A percentile compares a stretch with the other conserved stretches of the same genome.
Conservation (phyloP, 2,329 filamentous ascomycete genomes). For the Aspergillus niger region DNA sequence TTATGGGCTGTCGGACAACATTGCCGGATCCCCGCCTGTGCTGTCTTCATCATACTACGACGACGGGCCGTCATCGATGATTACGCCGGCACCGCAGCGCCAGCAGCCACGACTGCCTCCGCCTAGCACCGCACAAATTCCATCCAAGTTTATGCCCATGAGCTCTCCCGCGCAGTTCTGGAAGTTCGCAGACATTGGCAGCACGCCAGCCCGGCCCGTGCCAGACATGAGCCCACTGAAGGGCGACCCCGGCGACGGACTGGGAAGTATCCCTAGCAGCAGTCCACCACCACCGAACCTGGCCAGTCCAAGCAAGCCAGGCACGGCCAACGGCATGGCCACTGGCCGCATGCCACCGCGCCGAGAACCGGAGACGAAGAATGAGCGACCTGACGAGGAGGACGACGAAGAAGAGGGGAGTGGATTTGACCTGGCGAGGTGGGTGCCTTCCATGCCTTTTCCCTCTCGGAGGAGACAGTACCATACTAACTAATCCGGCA, state of each 20-base stretch:
- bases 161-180: conserved; percentile 55
- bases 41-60: conserved; percentile 53
- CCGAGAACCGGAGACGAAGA: conserved; percentile 31
- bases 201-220: conserved; percentile 45
- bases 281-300: conserved; percentile 51
- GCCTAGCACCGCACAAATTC: conserved; percentile 52
- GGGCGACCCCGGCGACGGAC: conserved; percentile 39
- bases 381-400: conserved; percentile 37
- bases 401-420: conserved; percentile 39
- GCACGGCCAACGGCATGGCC: conserved; percentile 34
- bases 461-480: neutral
- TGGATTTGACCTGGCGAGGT: conserved; percentile 53
- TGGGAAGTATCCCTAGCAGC: conserved; percentile 48
- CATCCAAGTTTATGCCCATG: conserved; percentile 55
- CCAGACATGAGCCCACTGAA: conserved; percentile 52
- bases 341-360: conserved; percentile 36
- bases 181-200: conserved; percentile 51
- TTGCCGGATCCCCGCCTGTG: conserved; percentile 47
- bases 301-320: conserved; percentile 48
- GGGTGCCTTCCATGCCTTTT: conserved; percentile 20
- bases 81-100: conserved; percentile 52
- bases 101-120: conserved; percentile 52
- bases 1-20: conserved; percentile 45
- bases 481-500: conserved; percentile 4
- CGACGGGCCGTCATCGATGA: conserved; percentile 49